Evolutionary conservation across 2,329 filamentous ascomycete species (phyloP).

Genomic region (Cladophialophora chaetospira): DNA sequence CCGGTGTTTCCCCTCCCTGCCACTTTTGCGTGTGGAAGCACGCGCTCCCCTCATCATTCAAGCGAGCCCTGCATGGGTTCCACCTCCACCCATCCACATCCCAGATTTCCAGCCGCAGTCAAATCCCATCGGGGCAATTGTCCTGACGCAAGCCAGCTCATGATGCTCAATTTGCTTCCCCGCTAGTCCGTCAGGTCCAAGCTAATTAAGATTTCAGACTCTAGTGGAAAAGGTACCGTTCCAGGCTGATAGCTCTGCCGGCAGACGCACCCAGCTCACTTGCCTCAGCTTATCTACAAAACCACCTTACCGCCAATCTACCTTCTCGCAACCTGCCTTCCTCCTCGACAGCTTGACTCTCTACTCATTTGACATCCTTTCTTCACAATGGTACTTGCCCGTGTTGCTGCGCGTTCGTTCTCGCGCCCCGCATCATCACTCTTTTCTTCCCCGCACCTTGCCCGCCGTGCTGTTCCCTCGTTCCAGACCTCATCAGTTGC

Average conservation of each 20-base stretch:
- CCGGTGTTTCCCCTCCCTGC: constrained; percentile 23
- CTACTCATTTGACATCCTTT: constrained; percentile 10
- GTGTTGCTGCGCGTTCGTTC: constrained; percentile 59
- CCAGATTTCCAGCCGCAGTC: constrained; percentile 7
- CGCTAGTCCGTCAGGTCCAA: constrained; percentile 9
- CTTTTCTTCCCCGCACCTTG: constrained; percentile 45
- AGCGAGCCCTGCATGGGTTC: constrained; percentile 10
- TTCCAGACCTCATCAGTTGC: constrained; percentile 25
- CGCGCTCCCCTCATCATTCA: neutral
- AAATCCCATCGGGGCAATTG: neutral
- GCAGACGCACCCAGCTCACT: constrained; percentile 12
- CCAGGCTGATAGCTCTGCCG: constrained; percentile 31
- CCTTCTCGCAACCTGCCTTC: constrained; percentile 8
- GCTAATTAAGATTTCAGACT: constrained; percentile 7
- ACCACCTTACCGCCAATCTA: constrained; percentile 11
- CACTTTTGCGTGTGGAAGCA: constrained; percentile 13
- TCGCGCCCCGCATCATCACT: constrained; percentile 52
- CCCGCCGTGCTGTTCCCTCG: constrained; percentile 44
- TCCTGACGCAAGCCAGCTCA: constrained; percentile 3
- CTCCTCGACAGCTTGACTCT: constrained; percentile 10
- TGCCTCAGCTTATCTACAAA: constrained; percentile 16
- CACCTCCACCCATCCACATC: neutral
- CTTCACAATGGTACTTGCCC: constrained; percentile 64
- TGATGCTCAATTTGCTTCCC: constrained; percentile 6
- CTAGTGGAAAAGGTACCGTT: constrained; percentile 11